Percentiles rank a stretch among this genome's conserved stretches.
These are phyloP conservation scores for Pythium phragmiticola DNA, from an alignment of 352 stramenopile species.

Conservation along the genomic window DNA sequence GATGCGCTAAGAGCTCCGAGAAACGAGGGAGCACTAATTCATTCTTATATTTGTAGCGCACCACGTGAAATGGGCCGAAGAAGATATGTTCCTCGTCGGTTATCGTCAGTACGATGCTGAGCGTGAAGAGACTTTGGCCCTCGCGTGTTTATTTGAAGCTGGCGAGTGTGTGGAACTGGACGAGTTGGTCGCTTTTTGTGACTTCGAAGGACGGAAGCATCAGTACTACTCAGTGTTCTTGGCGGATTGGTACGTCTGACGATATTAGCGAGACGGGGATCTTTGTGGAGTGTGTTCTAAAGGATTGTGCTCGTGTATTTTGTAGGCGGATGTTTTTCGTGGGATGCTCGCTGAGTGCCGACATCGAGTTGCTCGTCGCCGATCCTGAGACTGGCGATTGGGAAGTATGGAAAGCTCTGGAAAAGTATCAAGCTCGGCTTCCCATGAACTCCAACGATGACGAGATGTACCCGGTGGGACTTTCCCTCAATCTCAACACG, in stretches of 20 bases:
- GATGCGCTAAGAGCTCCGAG: background rate
- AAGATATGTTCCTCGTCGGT: conserved; percentile 60
- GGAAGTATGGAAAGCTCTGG: conserved; percentile 70
- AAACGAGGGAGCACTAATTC: background rate
- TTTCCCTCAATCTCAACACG: conserved; percentile 63
- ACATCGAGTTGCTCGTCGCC: conserved; percentile 72
- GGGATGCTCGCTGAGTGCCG: conserved; percentile 71
- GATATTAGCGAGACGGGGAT: background rate
- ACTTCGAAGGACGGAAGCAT: conserved; percentile 51
- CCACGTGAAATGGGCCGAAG: conserved; percentile 74
- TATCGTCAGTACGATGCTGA: conserved; percentile 56
- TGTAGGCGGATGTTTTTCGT: conserved; percentile 80
- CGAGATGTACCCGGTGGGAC: conserved; percentile 60
- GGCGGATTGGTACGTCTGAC: conserved; percentile 42
- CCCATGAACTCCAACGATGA: conserved; percentile 71
- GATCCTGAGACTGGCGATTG: conserved; percentile 60
- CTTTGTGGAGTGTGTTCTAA: conserved; percentile 7
- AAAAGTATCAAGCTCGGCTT: conserved; percentile 73
- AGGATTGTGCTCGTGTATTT: background rate
- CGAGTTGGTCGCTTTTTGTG: conserved; percentile 62
- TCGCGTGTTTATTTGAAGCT: conserved; percentile 59
- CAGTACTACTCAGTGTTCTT: conserved; percentile 70
- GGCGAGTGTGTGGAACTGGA: conserved; percentile 51
- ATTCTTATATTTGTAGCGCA: conserved; percentile 33
- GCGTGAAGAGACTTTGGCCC: conserved; percentile 47